Evolutionary conservation across 2,329 filamentous ascomycete genomes (phyloP).

Genomic region (Xylariaceae sp.): DNA sequence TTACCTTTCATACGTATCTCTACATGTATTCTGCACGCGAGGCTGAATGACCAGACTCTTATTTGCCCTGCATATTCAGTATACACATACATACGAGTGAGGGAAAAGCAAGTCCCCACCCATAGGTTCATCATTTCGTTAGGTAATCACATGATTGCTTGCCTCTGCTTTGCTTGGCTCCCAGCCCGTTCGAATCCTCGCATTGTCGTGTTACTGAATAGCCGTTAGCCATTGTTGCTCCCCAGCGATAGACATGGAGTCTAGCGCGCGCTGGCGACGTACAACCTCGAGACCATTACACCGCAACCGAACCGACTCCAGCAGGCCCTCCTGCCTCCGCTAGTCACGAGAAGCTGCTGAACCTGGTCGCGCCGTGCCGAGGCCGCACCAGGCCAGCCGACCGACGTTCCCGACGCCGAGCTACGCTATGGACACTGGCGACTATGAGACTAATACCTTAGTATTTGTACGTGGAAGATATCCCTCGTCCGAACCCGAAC

Average conservation of each 20-base stretch:
- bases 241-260: slow-evolving; percentile 28
- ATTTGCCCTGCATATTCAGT: too few species aligned
- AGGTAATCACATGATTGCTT: too few species aligned
- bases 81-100: too few species aligned
- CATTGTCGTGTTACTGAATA: background rate
- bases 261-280: slow-evolving; percentile 26
- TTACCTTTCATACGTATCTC: too few species aligned
- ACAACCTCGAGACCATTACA: slow-evolving; percentile 21
- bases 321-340: slow-evolving; percentile 14
- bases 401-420: slow-evolving; percentile 23
- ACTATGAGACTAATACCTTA: slow-evolving; percentile 58
- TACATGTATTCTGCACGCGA: too few species aligned
- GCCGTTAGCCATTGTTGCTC: slow-evolving; percentile 2
- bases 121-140: too few species aligned
- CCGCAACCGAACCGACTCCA: slow-evolving; percentile 8
- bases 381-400: slow-evolving; percentile 14
- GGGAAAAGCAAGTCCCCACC: too few species aligned
- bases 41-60: too few species aligned
- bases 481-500: background rate
- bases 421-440: slow-evolving; percentile 57
- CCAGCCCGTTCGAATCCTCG: too few species aligned
- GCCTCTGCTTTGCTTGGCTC: too few species aligned
- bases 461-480: slow-evolving; percentile 50
- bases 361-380: slow-evolving; percentile 12
- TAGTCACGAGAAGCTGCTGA: slow-evolving; percentile 12